phyloP scores from a whole-genome alignment of 148 eudicot genomes.

The Bassia scoparia region DNA sequence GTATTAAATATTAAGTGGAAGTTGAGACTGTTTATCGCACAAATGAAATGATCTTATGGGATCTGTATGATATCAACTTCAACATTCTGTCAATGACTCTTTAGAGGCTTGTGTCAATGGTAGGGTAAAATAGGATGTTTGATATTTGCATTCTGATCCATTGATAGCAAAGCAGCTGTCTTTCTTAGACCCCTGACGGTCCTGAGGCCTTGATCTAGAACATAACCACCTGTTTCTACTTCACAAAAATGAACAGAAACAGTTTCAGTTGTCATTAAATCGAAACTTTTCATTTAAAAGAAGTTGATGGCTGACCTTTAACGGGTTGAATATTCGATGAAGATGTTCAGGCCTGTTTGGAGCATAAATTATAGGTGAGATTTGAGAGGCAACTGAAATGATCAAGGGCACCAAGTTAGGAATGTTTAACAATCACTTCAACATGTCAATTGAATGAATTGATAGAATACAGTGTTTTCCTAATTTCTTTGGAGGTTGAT shows the following conservation, averaged over 20 bases:
- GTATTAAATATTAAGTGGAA: background rate
- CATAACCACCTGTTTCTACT: background rate
- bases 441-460: background rate
- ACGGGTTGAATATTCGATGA: background rate
- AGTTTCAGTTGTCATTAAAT: background rate
- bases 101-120: background rate
- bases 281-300: background rate
- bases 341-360: background rate
- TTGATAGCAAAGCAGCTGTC: background rate
- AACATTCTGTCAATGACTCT: background rate
- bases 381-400: background rate
- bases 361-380: background rate
- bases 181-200: background rate
- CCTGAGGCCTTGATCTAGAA: background rate
- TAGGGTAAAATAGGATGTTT: background rate
- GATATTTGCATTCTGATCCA: background rate
- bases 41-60: background rate
- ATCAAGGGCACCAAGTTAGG: background rate
- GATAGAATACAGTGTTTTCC: background rate
- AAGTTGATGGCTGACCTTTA: background rate
- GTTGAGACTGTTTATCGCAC: background rate
- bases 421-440: background rate
- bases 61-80: background rate
- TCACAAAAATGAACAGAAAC: background rate
- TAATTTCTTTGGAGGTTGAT: background rate